Evolutionary conservation across 352 stramenopile species (phyloP), one percentile per base, ranked within the genome.

Genomic region (Thraustochytrium sp.): DNA sequence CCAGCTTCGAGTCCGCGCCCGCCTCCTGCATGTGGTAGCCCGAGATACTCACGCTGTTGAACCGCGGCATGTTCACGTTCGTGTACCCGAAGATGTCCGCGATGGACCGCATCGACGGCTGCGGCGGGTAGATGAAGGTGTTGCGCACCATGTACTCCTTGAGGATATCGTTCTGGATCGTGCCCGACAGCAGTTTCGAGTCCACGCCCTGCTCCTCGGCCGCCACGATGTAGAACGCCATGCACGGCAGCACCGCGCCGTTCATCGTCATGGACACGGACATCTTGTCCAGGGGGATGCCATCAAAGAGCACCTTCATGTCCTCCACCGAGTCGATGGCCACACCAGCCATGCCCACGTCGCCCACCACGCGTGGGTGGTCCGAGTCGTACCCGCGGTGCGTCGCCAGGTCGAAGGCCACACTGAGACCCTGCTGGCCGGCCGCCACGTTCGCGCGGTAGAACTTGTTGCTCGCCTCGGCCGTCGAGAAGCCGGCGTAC

Each of bases 181-280:
- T 97, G 23, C 93, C 93, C 1, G 91, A 89, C 2, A 99, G 89
- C 38, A 92, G 82, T 59, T 93, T 91, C 87, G 95, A 90, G 46
- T 90, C 88, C 48, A 96, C 92, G n/a, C 95, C 92, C 85, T 97
- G 92, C 86, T 99, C 96, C 85, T 98, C 94, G 1, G 95, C 96
- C 13, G 96, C 90, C 55, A 98, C 94, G 68, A 98, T 92, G 89
- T 98, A 99, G 89, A 98, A 98, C 53, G 92, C 94, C 87, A 99
- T 89, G 42, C 97, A 92, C 4, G 96, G 96, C 56, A 99, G 87
- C 53, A 98, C 94, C 23, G 95, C 96, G 31, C 96, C 96, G 87
- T 98, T 99, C 95, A 98, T 98, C 8, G 96, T 98, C 95, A 99
- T 99, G 36, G 90, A 97, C 5, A 99, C 96, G 8, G 92, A 97